Conservation (phyloP, 176 grass and related monocot genomes). For the Miscanthus lutarioriparius region DNA sequence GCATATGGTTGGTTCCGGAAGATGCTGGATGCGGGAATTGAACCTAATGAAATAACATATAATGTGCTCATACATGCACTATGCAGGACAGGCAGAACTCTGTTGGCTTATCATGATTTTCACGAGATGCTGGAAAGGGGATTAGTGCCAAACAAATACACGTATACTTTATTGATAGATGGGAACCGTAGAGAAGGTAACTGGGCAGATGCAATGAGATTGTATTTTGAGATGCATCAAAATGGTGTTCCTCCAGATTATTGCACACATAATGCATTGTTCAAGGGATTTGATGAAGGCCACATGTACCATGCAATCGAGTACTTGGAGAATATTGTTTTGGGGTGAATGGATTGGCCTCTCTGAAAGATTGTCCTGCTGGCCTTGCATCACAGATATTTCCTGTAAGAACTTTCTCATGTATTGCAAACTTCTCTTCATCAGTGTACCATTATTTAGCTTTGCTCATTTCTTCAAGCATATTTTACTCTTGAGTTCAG, state of each 20-base stretch:
- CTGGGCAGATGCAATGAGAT: slow-evolving; percentile 49
- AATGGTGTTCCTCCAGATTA: slow-evolving; percentile 65
- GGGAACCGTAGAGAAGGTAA: slow-evolving; percentile 56
- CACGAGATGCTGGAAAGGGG: slow-evolving; percentile 56
- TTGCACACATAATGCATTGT: slow-evolving; percentile 51
- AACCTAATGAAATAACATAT: slow-evolving; percentile 66
- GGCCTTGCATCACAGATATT: background rate
- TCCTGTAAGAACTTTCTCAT: slow-evolving; percentile 34
- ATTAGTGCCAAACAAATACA: slow-evolving; percentile 60
- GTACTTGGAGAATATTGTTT: slow-evolving; percentile 76
- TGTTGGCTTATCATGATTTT: slow-evolving; percentile 57
- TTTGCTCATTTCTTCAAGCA: slow-evolving; percentile 32
- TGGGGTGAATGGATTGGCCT: slow-evolving; percentile 40
- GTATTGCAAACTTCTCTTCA: slow-evolving; percentile 31
- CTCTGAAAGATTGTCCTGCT: slow-evolving; percentile 29
- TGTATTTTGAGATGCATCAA: slow-evolving; percentile 72
- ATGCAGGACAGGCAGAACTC: slow-evolving; percentile 50
- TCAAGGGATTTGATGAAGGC: slow-evolving; percentile 65
- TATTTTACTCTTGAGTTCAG: slow-evolving; percentile 32
- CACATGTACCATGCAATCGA: slow-evolving; percentile 40
- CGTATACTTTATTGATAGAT: slow-evolving; percentile 70
- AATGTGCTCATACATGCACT: slow-evolving; percentile 67
- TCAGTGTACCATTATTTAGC: slow-evolving; percentile 11
- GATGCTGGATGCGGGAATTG: slow-evolving; percentile 44
- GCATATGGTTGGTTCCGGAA: slow-evolving; percentile 54